These are phyloP conservation scores for Blastobotrys malaysiensis DNA, from an alignment of 1,139 yeast genomes.

Conservation along the genomic window DNA sequence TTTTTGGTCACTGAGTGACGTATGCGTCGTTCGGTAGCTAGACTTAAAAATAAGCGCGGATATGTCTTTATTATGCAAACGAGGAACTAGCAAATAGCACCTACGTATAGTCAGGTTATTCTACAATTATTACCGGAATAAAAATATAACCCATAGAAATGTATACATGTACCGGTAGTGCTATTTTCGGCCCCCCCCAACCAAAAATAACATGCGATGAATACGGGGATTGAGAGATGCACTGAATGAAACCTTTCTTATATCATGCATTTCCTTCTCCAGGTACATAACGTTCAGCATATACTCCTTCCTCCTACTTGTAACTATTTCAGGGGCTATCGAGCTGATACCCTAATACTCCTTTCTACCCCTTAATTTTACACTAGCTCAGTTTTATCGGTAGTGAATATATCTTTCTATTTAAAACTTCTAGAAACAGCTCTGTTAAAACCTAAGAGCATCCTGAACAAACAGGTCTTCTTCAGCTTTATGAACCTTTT, in stretches of 20 bases:
- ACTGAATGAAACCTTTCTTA: too few relatives aligned
- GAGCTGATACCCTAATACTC: neutral
- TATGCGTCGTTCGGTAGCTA: neutral
- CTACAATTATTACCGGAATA: too few relatives aligned
- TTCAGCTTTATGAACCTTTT: slow-evolving; percentile 76
- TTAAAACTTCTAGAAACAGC: neutral
- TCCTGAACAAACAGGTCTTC: slow-evolving; percentile 78
- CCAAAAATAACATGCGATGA: too few relatives aligned
- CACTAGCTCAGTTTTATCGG: neutral
- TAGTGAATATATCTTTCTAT: neutral
- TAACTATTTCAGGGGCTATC: too few relatives aligned
- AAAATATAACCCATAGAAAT: too few relatives aligned
- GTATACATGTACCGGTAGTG: too few relatives aligned
- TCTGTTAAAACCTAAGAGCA: slow-evolving; percentile 43
- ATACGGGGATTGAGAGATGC: too few relatives aligned
- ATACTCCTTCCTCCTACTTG: too few relatives aligned
- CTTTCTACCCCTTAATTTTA: neutral
- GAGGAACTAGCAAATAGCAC: neutral
- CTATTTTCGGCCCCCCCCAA: too few relatives aligned
- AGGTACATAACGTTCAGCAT: too few relatives aligned
- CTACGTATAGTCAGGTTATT: too few relatives aligned
- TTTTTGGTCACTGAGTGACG: neutral
- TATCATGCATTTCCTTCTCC: too few relatives aligned
- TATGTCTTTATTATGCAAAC: neutral
- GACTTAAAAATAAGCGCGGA: neutral